Percentiles rank a stretch among this genome's conserved stretches.
Conservation (phyloP, 1,284 basidiomycete species). For the Puccinia horiana region DNA sequence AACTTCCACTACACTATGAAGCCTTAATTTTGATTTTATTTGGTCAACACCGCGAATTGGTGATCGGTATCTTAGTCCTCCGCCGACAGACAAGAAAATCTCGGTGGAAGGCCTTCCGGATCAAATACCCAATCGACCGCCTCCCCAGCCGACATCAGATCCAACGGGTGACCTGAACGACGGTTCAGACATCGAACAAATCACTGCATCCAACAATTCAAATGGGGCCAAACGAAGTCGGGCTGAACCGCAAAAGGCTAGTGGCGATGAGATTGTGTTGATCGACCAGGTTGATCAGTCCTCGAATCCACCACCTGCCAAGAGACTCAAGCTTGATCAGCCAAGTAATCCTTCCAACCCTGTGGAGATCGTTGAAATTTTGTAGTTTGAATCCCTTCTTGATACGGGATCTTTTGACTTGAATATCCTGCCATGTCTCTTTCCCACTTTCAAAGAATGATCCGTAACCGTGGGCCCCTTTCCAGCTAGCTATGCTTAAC, state of each 20-base stretch:
- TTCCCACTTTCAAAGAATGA: too few relatives aligned
- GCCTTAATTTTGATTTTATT: background rate
- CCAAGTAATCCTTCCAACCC: background rate
- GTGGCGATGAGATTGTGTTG: slow-evolving; percentile 13
- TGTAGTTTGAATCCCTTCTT: background rate
- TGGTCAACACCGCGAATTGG: background rate
- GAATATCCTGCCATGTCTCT: too few relatives aligned
- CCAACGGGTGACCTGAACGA: background rate
- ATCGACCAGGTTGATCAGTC: slow-evolving; percentile 4
- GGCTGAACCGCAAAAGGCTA: background rate
- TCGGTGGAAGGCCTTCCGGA: slow-evolving; percentile 13
- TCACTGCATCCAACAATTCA: background rate
- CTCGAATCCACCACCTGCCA: background rate
- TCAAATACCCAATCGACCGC: background rate
- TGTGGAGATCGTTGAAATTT: background rate
- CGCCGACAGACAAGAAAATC: background rate
- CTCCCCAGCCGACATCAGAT: background rate
- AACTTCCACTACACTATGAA: background rate
- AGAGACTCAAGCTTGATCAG: slow-evolving; percentile 21
- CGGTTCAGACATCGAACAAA: slow-evolving; percentile 19
- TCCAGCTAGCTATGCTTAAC: too few relatives aligned
- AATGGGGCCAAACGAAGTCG: slow-evolving; percentile 18
- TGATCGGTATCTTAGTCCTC: background rate
- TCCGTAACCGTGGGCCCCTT: too few relatives aligned
- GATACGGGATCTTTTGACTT: too few relatives aligned